Evolutionary conservation across 257 asterid species (phyloP).

Genomic region (Plantago elongata): DNA sequence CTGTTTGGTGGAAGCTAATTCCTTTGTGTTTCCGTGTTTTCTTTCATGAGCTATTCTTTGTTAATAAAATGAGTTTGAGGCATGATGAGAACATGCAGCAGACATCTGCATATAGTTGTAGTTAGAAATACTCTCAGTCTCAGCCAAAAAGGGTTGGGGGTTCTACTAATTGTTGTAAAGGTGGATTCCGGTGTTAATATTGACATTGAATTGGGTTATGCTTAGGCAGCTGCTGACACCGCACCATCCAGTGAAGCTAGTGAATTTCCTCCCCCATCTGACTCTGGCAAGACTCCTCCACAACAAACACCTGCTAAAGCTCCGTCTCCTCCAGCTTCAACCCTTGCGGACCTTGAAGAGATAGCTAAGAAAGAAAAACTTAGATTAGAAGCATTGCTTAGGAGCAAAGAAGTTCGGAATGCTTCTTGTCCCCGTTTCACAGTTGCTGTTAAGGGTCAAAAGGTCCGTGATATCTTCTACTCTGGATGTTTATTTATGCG

Average conservation of each 20-base stretch:
- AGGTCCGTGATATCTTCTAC: slow-evolving; percentile 36
- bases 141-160: background rate
- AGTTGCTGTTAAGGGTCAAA: slow-evolving; percentile 77
- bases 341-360: slow-evolving; percentile 51
- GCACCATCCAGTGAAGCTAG: slow-evolving; percentile 13
- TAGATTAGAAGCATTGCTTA: slow-evolving; percentile 57
- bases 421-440: slow-evolving; percentile 72
- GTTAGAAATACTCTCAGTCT: no score
- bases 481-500: background rate
- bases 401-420: slow-evolving; percentile 50
- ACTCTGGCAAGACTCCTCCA: slow-evolving; percentile 5
- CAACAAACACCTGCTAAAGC: background rate
- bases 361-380: slow-evolving; percentile 62
- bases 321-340: slow-evolving; percentile 39
- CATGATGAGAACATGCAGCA: no score
- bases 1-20: no score
- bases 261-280: slow-evolving; percentile 11
- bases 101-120: no score
- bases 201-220: slow-evolving; percentile 17
- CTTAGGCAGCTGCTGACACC: slow-evolving; percentile 38
- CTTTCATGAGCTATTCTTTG: no score
- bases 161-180: background rate
- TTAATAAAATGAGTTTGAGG: no score
- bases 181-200: slow-evolving; percentile 14
- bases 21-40: no score